These are phyloP conservation scores for Blastobotrys arbuscula DNA, from an alignment of 1,139 yeast species.

Conservation along the genomic window DNA sequence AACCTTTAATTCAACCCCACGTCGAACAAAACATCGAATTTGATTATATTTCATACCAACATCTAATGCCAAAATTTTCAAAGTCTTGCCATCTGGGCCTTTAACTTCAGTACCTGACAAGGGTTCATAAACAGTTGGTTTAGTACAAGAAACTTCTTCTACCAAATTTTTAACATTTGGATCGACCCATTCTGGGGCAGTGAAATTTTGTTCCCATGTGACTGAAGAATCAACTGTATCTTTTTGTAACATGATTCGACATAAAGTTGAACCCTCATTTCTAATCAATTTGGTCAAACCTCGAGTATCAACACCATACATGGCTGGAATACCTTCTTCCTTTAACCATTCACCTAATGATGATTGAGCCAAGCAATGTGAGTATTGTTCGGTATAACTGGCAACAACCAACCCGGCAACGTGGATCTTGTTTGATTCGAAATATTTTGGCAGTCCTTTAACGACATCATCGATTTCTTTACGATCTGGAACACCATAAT, in stretches of 20 bases:
- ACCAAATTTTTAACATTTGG: slow-evolving; percentile 91
- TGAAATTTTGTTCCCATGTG: slow-evolving; percentile 60
- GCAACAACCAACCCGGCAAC: slow-evolving; percentile 97
- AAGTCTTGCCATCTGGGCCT: slow-evolving; percentile 65
- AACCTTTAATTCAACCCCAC: slow-evolving; percentile 94
- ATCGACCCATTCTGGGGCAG: slow-evolving; percentile 83
- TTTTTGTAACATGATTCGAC: slow-evolving; percentile 68
- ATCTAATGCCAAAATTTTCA: slow-evolving; percentile 86
- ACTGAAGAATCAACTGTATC: slow-evolving; percentile 39
- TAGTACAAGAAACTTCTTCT: slow-evolving; percentile 75
- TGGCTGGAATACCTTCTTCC: slow-evolving; percentile 88
- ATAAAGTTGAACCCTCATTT: slow-evolving; percentile 87
- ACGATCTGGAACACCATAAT: slow-evolving; percentile 98
- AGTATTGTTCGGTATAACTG: slow-evolving; percentile 92
- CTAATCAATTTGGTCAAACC: slow-evolving; percentile 89
- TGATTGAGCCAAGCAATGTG: slow-evolving; percentile 88
- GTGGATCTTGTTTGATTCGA: slow-evolving; percentile 87
- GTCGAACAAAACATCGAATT: slow-evolving; percentile 89
- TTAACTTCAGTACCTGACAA: slow-evolving; percentile 45
- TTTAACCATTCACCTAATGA: slow-evolving; percentile 93
- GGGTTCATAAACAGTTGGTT: slow-evolving; percentile 72
- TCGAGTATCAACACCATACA: slow-evolving; percentile 97
- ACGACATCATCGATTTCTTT: slow-evolving; percentile 66
- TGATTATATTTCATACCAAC: slow-evolving; percentile 98
- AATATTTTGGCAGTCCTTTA: slow-evolving; percentile 78